Evolutionary conservation across 352 stramenopile genomes (phyloP), one percentile per base, ranked within the genome.

Genomic region (Phytophthora meadii): DNA sequence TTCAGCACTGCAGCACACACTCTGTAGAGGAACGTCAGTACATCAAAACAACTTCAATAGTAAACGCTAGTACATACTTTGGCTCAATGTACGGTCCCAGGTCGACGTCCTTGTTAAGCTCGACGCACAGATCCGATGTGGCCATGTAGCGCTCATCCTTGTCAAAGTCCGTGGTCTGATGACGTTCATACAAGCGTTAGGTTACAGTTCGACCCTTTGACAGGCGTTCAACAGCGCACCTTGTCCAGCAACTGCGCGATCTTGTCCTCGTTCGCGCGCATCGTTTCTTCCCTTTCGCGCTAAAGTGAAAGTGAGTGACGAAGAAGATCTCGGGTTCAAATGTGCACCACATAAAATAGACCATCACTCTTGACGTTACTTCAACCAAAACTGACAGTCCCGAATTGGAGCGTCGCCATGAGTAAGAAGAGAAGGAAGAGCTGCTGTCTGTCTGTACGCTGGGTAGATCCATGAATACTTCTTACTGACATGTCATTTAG

Each of bases 141-240:
- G 98, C 98, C 98, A 99, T 99, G 82, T 99, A 99, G 25, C 98
- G 95, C 81, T 99, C 97, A 92, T 99, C 98, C 76, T 99, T 98
- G 86, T 98, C 92, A 62, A 93, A 96, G 57, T 94, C 84, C 40
- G 82, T 93, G 17, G 86, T 94, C 86, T 94, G 40, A 40, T 17
- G n/a, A 19, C 4, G 45, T 9, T 50, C 22, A 65, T 14, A 45
- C 14, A 51, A 10, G 19, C 15, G 7, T 60, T 12, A 69, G 28
- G 36, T 52, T 14, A 14, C 19, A 50, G 44, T 11, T 32, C 25
- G 54, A 17, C 0, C 4, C 8, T 50, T 22, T 36, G 8, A 1
- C 9, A 28, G 24, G 47, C 32, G 37, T 32, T 17, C 42, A 22
- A 8, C 4, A 51, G 10, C 61, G 24, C 39, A 91, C 85, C 78